phyloP scores from a whole-genome alignment of 495 filamentous ascomycete species.

The Lasiosphaeria ovina region DNA sequence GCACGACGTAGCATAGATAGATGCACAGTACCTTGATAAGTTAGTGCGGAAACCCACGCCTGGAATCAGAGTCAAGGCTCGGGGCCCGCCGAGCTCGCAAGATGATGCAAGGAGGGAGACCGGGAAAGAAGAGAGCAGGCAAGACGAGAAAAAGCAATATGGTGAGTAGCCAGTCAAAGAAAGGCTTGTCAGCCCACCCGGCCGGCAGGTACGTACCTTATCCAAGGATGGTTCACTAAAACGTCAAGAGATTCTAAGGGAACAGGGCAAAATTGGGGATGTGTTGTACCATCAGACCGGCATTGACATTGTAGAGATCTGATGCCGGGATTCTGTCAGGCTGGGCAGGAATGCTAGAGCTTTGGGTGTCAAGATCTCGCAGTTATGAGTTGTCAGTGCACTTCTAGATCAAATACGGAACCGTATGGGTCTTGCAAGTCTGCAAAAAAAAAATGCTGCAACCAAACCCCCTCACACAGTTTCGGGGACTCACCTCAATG shows the following conservation, averaged over 20 bases:
- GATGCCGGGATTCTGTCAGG: conserved; percentile 5
- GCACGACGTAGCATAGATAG: conserved; percentile 13
- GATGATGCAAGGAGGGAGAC: neutral
- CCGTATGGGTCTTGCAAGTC: neutral
- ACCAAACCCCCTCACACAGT: conserved; percentile 18
- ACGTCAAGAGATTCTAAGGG: neutral
- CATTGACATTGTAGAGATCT: neutral
- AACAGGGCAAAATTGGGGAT: neutral
- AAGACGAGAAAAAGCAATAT: conserved; percentile 17
- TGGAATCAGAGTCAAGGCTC: neutral
- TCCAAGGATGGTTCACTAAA: neutral
- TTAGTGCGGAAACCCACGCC: conserved; percentile 5
- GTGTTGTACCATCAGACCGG: neutral
- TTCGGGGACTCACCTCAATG: conserved; percentile 10
- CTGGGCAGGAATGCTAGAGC: conserved; percentile 18
- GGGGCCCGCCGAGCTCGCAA: neutral
- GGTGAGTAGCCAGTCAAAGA: neutral
- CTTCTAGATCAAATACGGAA: neutral
- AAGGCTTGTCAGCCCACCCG: conserved; percentile 3
- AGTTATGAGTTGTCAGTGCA: conserved; percentile 20
- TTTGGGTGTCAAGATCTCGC: conserved; percentile 12
- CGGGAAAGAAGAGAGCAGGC: neutral
- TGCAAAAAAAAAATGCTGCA: neutral
- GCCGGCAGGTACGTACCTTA: neutral
- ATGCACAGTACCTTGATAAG: conserved; percentile 15